phyloP scores from a whole-genome alignment of 768 basidiomycete species.

The Lactifluus subvellereus region DNA sequence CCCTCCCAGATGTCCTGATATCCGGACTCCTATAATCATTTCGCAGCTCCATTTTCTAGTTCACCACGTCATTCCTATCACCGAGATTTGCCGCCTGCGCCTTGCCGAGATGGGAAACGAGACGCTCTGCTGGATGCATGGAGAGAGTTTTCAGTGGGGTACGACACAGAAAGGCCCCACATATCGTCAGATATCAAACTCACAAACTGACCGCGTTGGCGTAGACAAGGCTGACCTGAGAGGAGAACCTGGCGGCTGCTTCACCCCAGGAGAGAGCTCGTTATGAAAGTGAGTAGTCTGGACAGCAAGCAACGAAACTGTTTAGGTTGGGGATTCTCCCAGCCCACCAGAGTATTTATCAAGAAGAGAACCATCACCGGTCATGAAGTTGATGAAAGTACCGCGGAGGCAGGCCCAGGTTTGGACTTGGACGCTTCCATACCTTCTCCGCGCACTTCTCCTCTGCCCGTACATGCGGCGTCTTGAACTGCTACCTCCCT shows the following conservation, averaged over 20 bases:
- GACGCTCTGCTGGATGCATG: conserved; percentile 24
- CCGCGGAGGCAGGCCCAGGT: background rate
- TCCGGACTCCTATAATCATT: conserved; percentile 36
- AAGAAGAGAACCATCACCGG: background rate
- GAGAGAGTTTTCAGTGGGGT: background rate
- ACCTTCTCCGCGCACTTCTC: too few relatives aligned
- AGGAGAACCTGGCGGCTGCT: conserved; percentile 22
- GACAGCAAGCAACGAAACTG: background rate
- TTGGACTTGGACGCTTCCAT: background rate
- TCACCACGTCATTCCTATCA: conserved; percentile 40
- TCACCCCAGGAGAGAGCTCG: background rate
- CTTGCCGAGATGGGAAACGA: conserved; percentile 33
- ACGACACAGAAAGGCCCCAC: background rate
- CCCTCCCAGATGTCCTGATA: conserved; percentile 37
- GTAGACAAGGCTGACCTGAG: conserved; percentile 18
- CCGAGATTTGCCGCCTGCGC: conserved; percentile 42
- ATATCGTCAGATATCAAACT: background rate
- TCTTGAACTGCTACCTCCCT: too few relatives aligned
- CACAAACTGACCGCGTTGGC: conserved; percentile 22
- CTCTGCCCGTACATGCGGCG: too few relatives aligned
- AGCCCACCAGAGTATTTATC: background rate
- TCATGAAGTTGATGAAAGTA: background rate
- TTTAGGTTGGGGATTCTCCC: conserved; percentile 24
- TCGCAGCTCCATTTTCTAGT: conserved; percentile 39
- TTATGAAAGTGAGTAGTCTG: background rate